phyloP scores from a whole-genome alignment of 2,329 filamentous ascomycete genomes.

The Calycina herbarum region DNA sequence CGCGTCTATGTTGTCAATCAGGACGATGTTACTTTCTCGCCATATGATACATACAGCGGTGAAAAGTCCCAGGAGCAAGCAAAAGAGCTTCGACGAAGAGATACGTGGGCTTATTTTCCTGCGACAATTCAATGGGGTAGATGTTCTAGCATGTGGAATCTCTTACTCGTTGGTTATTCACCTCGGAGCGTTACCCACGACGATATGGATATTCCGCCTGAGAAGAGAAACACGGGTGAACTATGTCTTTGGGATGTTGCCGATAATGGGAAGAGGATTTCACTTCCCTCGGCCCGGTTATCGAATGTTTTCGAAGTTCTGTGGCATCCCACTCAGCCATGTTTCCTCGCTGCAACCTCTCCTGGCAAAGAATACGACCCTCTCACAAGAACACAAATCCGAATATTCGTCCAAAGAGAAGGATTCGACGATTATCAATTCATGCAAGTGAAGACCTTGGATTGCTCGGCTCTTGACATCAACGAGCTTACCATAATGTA shows the following conservation, averaged over 20 bases:
- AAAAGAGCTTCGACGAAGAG: constrained; percentile 23
- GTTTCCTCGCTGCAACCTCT: constrained; percentile 59
- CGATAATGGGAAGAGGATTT: constrained; percentile 40
- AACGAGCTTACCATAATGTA: constrained; percentile 60
- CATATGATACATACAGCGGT: constrained; percentile 34
- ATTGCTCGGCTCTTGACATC: constrained; percentile 60
- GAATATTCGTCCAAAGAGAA: constrained; percentile 49
- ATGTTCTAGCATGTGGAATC: constrained; percentile 45
- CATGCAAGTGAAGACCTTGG: constrained; percentile 53
- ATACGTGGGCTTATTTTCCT: constrained; percentile 62
- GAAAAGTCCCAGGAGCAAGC: constrained; percentile 29
- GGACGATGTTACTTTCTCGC: constrained; percentile 37
- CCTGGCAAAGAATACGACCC: constrained; percentile 46
- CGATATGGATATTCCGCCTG: constrained; percentile 57
- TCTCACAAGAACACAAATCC: constrained; percentile 54
- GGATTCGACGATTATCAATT: constrained; percentile 39
- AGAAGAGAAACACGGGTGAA: constrained; percentile 58
- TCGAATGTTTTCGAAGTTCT: constrained; percentile 65
- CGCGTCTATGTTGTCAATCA: constrained; percentile 53
- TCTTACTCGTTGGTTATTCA: constrained; percentile 63
- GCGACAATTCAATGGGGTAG: constrained; percentile 64
- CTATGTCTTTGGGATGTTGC: constrained; percentile 59
- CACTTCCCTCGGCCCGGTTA: constrained; percentile 51
- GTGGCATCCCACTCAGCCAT: constrained; percentile 57
- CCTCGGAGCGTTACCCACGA: constrained; percentile 54